These are phyloP conservation scores for Apiospora phragmitis DNA, from an alignment of 2,329 filamentous ascomycete species.

Conservation along the genomic window DNA sequence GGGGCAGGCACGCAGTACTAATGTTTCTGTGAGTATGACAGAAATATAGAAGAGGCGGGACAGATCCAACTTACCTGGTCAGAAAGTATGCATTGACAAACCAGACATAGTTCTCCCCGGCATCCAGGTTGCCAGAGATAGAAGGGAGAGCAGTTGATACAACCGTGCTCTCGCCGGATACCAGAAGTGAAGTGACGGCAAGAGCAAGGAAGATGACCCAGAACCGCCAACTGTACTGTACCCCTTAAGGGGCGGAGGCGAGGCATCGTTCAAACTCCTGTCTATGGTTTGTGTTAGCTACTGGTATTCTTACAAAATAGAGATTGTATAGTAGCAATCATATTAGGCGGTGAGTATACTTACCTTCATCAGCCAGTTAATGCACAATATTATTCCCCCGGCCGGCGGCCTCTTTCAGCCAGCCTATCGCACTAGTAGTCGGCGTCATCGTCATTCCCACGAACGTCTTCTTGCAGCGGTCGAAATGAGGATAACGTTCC, in stretches of 20 bases:
- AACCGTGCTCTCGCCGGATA: not conserved
- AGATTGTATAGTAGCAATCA: no score
- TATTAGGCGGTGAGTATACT: not conserved
- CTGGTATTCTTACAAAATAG: not conserved
- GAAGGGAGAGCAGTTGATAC: not conserved
- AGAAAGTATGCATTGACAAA: constrained; percentile 14
- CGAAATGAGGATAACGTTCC: not conserved
- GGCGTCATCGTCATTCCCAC: no score
- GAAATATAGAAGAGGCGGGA: not conserved
- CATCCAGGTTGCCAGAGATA: not conserved
- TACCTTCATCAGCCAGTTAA: not conserved
- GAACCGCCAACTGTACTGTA: not conserved
- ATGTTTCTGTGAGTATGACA: not conserved
- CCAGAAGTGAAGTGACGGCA: not conserved
- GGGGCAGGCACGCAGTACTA: constrained; percentile 39
- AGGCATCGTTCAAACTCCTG: not conserved
- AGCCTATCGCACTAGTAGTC: no score
- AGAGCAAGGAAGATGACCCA: not conserved
- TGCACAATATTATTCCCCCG: no score
- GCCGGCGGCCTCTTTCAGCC: no score
- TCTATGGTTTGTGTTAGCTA: not conserved
- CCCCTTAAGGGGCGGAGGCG: not conserved
- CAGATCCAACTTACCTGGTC: constrained; percentile 13
- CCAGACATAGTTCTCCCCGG: not conserved
- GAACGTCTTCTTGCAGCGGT: not conserved